phyloP scores from a whole-genome alignment of 352 stramenopile genomes.

The Phytophthora sojae region DNA sequence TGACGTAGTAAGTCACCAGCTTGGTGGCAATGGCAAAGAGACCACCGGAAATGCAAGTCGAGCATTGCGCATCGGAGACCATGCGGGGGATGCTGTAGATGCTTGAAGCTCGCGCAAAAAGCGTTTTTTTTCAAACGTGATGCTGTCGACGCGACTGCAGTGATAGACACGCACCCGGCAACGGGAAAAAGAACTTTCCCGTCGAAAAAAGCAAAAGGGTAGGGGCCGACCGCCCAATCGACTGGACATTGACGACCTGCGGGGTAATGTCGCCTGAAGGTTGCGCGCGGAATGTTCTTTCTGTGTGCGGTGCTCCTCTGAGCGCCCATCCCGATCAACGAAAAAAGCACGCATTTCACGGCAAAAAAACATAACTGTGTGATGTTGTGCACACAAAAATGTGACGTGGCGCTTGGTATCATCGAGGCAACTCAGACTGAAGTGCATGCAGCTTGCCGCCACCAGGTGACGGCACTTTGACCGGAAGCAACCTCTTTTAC shows the following conservation, averaged over 20 bases:
- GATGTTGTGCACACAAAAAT: background rate
- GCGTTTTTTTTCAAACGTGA: background rate
- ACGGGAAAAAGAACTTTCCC: background rate
- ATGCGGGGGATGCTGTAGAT: too few relatives aligned
- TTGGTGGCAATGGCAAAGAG: background rate
- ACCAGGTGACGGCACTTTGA: too few relatives aligned
- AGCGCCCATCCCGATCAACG: background rate
- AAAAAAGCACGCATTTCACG: background rate
- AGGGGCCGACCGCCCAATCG: background rate
- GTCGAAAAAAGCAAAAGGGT: background rate
- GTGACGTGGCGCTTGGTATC: background rate
- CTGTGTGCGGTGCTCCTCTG: background rate
- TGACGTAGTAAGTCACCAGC: too few relatives aligned
- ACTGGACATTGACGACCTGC: background rate
- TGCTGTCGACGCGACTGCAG: too few relatives aligned
- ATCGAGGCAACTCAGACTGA: too few relatives aligned
- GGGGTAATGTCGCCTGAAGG: background rate
- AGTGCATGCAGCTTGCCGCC: too few relatives aligned
- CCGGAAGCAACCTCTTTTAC: too few relatives aligned
- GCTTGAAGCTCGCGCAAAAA: constrained; percentile 18
- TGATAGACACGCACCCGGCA: background rate
- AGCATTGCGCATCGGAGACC: constrained; percentile 6
- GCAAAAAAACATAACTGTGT: background rate
- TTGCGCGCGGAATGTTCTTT: background rate
- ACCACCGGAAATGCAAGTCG: constrained; percentile 28